Percentiles rank a stretch among this genome's conserved stretches.
Evolutionary conservation across 1,139 yeast species (phyloP).

Genomic region (Scheffersomyces titani): DNA sequence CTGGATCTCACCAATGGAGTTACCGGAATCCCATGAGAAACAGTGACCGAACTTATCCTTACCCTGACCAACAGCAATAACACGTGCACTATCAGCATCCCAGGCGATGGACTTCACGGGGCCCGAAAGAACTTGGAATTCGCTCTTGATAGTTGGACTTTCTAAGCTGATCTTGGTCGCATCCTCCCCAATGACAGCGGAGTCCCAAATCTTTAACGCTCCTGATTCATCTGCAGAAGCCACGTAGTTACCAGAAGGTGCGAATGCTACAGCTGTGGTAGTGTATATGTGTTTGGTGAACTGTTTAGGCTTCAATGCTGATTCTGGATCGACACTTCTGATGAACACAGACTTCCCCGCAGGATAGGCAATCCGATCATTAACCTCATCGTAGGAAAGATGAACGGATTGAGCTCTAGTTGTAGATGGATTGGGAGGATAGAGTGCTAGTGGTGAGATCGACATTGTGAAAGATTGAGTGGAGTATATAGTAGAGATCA

Average conservation of each 20-base stretch:
- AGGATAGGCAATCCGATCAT: conserved; percentile 76
- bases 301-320: conserved; percentile 50
- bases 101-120: conserved; percentile 83
- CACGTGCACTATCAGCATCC: conserved; percentile 86
- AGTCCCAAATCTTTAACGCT: conserved; percentile 85
- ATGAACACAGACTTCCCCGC: conserved; percentile 79
- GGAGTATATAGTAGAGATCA: background rate
- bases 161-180: conserved; percentile 18
- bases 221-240: conserved; percentile 95
- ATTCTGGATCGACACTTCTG: conserved; percentile 56
- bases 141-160: conserved; percentile 72
- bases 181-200: conserved; percentile 32
- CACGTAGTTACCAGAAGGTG: conserved; percentile 87
- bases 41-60: conserved; percentile 91
- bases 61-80: conserved; percentile 96
- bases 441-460: conserved; percentile 29
- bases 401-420: conserved; percentile 69
- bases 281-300: conserved; percentile 69
- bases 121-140: conserved; percentile 80
- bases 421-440: conserved; percentile 82
- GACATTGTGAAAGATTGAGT: conserved; percentile 17
- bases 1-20: conserved; percentile 90
- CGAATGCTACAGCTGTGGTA: conserved; percentile 74
- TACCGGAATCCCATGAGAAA: conserved; percentile 92
- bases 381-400: conserved; percentile 67